These are phyloP conservation scores for Calonectria fujianensis DNA, from an alignment of 2,329 filamentous ascomycete genomes.

Conservation along the genomic window DNA sequence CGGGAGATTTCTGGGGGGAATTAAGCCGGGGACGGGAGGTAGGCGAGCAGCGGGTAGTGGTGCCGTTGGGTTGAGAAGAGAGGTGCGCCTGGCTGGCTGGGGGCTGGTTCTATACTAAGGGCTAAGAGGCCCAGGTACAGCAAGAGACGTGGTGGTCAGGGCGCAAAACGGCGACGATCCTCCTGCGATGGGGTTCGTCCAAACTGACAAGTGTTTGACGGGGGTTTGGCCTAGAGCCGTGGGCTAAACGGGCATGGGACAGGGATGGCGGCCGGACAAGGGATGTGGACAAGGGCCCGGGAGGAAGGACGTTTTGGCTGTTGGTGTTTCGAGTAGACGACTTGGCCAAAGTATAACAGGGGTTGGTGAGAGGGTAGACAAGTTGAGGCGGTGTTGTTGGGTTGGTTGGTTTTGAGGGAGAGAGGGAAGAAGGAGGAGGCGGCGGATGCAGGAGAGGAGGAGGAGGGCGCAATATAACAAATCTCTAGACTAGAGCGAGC, in stretches of 20 bases:
- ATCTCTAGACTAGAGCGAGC: constrained; percentile 16
- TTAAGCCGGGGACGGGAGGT: constrained; percentile 37
- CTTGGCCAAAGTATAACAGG: not conserved
- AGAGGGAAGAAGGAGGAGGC: constrained; percentile 33
- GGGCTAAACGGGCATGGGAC: constrained; percentile 12
- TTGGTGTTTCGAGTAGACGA: constrained; percentile 1
- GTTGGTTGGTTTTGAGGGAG: constrained; percentile 22
- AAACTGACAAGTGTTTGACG: constrained; percentile 20
- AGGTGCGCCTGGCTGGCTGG: constrained; percentile 17
- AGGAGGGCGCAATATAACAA: constrained; percentile 12
- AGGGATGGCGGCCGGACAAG: constrained; percentile 11
- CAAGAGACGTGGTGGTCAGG: constrained; percentile 34
- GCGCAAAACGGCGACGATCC: constrained; percentile 41
- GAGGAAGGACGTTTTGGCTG: not conserved
- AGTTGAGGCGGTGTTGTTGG: not conserved
- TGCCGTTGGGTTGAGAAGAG: constrained; percentile 7
- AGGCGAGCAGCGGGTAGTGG: constrained; percentile 15
- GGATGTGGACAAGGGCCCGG: constrained; percentile 1
- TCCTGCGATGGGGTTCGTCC: constrained; percentile 31
- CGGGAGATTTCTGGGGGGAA: constrained; percentile 34
- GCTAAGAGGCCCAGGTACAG: constrained; percentile 16
- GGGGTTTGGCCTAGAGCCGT: constrained; percentile 25
- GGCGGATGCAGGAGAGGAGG: constrained; percentile 15
- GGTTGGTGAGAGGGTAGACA: constrained; percentile 8
- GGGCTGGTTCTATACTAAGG: constrained; percentile 18